Percentiles rank a stretch among this genome's conserved stretches.
phyloP scores from a whole-genome alignment of 257 asterid genomes.

The Anisodus acutangulus region DNA sequence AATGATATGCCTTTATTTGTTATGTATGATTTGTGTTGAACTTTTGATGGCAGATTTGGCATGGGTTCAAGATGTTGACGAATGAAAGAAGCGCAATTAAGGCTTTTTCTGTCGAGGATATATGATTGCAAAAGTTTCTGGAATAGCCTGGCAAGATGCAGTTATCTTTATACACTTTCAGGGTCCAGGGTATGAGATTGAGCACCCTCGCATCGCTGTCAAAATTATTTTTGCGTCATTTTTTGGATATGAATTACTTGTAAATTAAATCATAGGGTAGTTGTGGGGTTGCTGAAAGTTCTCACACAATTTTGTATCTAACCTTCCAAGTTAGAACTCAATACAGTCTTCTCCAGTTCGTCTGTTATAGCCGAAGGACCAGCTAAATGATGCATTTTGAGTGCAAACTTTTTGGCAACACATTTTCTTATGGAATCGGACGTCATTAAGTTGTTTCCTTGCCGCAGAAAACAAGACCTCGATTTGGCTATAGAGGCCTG shows the following conservation, averaged over 20 bases:
- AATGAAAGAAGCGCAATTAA: constrained; percentile 31
- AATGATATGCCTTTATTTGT: neutral
- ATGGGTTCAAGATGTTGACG: constrained; percentile 49
- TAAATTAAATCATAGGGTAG: neutral
- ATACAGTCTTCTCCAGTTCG: neutral
- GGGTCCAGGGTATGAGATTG: neutral
- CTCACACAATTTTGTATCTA: neutral
- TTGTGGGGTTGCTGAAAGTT: neutral
- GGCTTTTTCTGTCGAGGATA: neutral
- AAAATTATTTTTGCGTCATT: constrained; percentile 11
- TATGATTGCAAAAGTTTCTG: neutral
- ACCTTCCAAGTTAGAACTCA: neutral
- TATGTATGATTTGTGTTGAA: constrained; percentile 16
- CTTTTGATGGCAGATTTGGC: constrained; percentile 46
- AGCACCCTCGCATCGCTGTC: neutral
- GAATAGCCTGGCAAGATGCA: neutral
- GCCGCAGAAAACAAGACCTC: no score
- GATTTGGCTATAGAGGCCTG: no score
- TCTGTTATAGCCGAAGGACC: neutral
- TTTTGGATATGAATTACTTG: constrained; percentile 5
- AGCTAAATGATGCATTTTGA: neutral
- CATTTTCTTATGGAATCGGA: neutral
- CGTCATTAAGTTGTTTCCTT: neutral
- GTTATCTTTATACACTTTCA: neutral
- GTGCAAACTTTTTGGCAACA: neutral